A percentile compares a stretch with the other conserved stretches of the same genome.
These are phyloP conservation scores for Isoetes engelmannii DNA, from an alignment of 83 land plant species.

Conservation along the genomic window DNA sequence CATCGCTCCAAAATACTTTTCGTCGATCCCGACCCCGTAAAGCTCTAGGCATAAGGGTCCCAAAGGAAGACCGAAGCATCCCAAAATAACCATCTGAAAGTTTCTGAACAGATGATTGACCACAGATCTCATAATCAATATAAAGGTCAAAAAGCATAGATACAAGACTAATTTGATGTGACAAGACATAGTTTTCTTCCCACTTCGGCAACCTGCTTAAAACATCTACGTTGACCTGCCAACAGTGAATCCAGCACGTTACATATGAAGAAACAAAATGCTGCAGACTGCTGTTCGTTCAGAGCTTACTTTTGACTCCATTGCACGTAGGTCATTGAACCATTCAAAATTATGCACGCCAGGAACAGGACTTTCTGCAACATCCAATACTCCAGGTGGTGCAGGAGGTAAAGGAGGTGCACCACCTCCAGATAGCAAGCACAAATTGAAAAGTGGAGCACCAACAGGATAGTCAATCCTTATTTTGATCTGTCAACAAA, in stretches of 20 bases:
- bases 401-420: conserved; percentile 16
- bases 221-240: conserved; percentile 19
- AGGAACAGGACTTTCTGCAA: conserved; percentile 4
- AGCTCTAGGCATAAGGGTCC: too few relatives aligned
- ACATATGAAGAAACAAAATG: not conserved
- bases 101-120: too few relatives aligned
- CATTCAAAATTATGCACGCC: not conserved
- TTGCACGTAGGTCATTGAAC: conserved; percentile 25
- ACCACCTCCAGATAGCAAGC: conserved; percentile 11
- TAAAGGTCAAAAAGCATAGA: conserved; percentile 19
- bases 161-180: conserved; percentile 20
- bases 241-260: not conserved
- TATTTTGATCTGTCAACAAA: conserved; percentile 9
- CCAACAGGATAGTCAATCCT: conserved; percentile 28
- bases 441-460: conserved; percentile 20
- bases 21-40: too few relatives aligned
- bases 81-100: too few relatives aligned
- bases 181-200: conserved; percentile 16
- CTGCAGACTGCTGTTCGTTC: not conserved
- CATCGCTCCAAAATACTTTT: too few relatives aligned
- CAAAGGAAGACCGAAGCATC: too few relatives aligned
- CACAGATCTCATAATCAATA: not conserved
- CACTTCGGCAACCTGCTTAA: conserved; percentile 7
- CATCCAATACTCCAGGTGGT: conserved; percentile 23
- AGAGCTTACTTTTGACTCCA: conserved; percentile 23